Evolutionary conservation across 805 yeast species (phyloP).

Genomic region (Maudiozyma serrabonitensis): DNA sequence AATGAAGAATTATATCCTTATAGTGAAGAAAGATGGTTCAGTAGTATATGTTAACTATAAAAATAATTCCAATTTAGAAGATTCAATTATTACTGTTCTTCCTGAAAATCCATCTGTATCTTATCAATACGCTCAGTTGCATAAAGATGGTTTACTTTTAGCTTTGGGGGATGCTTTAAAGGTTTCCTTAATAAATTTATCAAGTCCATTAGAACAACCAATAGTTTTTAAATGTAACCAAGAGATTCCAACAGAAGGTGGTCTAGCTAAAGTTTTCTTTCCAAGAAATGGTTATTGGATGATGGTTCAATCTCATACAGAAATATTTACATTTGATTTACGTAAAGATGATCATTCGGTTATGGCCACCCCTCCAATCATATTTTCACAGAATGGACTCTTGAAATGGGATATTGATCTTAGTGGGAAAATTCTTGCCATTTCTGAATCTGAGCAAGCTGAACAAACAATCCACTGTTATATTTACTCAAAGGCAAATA

Average conservation of each 20-base stretch:
- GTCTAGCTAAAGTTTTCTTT: slow-evolving; percentile 13
- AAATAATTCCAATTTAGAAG: neutral
- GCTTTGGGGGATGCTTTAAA: slow-evolving; percentile 13
- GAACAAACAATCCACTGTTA: neutral
- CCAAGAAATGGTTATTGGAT: slow-evolving; percentile 28
- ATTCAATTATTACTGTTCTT: neutral
- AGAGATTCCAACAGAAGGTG: slow-evolving; percentile 8
- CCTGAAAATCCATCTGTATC: neutral
- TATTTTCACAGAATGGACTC: neutral
- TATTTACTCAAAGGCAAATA: neutral
- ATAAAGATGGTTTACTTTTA: slow-evolving; percentile 32
- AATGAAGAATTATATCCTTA: neutral
- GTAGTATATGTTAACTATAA: neutral
- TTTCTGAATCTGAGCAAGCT: neutral
- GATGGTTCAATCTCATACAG: slow-evolving; percentile 13
- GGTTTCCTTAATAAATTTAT: slow-evolving; percentile 10
- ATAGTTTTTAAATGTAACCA: slow-evolving; percentile 7
- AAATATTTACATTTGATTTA: slow-evolving; percentile 19
- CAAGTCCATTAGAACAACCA: slow-evolving; percentile 8
- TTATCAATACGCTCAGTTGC: slow-evolving; percentile 13
- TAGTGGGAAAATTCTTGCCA: neutral
- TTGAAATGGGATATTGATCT: neutral
- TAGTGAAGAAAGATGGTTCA: neutral
- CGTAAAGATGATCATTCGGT: slow-evolving; percentile 14
- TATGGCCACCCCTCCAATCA: neutral